Evolutionary conservation across 2,329 filamentous ascomycete genomes (phyloP).

Genomic region (Apiospora aurea): DNA sequence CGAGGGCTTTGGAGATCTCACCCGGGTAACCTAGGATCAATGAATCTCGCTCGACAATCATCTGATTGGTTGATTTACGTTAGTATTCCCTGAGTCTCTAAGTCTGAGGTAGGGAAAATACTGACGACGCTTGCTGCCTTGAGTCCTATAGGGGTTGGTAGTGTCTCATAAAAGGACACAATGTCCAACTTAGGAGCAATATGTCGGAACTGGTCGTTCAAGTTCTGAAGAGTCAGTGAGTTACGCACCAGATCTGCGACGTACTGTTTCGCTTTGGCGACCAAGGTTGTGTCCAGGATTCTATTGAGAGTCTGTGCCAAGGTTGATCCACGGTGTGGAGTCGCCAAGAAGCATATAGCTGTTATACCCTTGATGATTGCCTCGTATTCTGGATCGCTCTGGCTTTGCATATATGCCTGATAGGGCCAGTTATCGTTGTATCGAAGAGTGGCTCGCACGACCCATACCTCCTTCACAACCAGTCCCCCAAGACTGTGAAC

Average conservation of each 20-base stretch:
- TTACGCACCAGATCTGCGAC: background rate
- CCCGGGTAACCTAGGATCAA: background rate
- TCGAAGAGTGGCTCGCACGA: slow-evolving; percentile 20
- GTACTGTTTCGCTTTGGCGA: background rate
- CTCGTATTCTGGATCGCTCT: slow-evolving; percentile 34
- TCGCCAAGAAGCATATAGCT: slow-evolving; percentile 37
- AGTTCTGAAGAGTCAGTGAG: slow-evolving; percentile 27
- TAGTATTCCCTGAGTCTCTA: too few species aligned
- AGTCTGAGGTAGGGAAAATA: background rate
- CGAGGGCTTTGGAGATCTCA: background rate
- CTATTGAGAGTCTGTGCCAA: slow-evolving; percentile 35
- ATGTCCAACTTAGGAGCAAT: slow-evolving; percentile 35
- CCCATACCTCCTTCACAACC: slow-evolving; percentile 29
- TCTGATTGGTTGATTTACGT: background rate
- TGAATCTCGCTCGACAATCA: background rate
- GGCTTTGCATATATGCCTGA: slow-evolving; percentile 31
- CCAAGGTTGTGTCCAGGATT: slow-evolving; percentile 25
- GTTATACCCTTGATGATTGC: slow-evolving; percentile 32
- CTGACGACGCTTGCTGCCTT: slow-evolving; percentile 28
- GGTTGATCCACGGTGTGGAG: slow-evolving; percentile 37
- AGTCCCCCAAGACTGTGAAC: slow-evolving; percentile 30
- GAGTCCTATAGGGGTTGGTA: slow-evolving; percentile 29
- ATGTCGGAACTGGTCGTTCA: slow-evolving; percentile 42
- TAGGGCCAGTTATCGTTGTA: slow-evolving; percentile 21
- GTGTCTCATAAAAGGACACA: slow-evolving; percentile 40